Percentiles rank a stretch among this genome's conserved stretches.
These are phyloP conservation scores for Macrophomina pseudophaseolina DNA, from an alignment of 2,329 filamentous ascomycete genomes.

Conservation along the genomic window DNA sequence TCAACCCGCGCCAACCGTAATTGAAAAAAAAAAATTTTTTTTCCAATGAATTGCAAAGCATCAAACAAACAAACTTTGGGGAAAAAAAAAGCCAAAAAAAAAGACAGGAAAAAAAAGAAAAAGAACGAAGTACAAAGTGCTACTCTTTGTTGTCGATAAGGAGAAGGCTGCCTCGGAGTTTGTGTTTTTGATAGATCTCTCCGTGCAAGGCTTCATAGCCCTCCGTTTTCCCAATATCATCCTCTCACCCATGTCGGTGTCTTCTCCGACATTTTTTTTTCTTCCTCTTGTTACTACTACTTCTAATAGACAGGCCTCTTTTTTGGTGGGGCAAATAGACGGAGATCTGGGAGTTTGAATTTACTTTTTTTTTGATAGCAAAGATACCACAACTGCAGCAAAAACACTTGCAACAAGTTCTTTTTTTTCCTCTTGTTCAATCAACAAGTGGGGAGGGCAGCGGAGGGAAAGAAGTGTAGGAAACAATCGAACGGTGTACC, in stretches of 20 bases:
- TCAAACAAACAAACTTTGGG: neutral
- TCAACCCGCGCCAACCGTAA: neutral
- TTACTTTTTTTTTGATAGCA: neutral
- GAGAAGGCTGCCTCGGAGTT: neutral
- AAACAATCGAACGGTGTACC: too few relatives aligned
- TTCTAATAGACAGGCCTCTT: neutral
- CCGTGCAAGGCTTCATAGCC: too few relatives aligned
- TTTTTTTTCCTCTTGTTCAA: neutral
- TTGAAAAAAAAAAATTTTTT: neutral
- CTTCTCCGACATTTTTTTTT: neutral
- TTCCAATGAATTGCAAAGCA: neutral
- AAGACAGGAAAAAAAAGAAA: too few relatives aligned
- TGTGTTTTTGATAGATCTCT: too few relatives aligned
- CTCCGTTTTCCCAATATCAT: neutral
- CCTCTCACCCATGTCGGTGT: neutral
- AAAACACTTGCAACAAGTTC: constrained; percentile 14
- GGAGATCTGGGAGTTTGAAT: neutral
- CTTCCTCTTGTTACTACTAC: neutral
- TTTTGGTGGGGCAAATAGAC: neutral
- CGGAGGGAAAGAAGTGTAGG: neutral
- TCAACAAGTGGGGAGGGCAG: too few relatives aligned
- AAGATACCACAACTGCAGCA: constrained; percentile 15
- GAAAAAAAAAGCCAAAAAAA: too few relatives aligned
- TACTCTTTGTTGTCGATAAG: neutral
- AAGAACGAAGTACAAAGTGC: too few relatives aligned